Conservation (phyloP, 2,329 filamentous ascomycete genomes). For the Ophiocordyceps unilateralis region DNA sequence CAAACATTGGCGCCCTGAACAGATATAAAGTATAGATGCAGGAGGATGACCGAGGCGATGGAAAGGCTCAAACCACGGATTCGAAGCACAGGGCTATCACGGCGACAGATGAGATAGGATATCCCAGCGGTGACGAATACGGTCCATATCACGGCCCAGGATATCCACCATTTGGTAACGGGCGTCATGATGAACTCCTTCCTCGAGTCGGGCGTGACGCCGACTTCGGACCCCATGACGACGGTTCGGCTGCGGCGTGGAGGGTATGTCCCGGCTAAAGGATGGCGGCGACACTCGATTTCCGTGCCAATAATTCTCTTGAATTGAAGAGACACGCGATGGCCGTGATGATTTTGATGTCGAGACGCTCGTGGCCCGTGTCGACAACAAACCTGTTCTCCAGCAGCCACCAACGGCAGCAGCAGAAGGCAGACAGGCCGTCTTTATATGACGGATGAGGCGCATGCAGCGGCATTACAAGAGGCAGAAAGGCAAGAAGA, state of each 20-base stretch:
- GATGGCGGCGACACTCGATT: too few species aligned
- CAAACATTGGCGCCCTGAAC: slow-evolving; percentile 20
- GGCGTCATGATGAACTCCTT: slow-evolving; percentile 7
- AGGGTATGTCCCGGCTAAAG: too few species aligned
- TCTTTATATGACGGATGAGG: too few species aligned
- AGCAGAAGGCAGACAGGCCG: too few species aligned
- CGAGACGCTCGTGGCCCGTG: too few species aligned
- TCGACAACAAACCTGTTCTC: too few species aligned
- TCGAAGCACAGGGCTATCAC: slow-evolving; percentile 18
- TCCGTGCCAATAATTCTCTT: too few species aligned
- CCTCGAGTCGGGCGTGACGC: slow-evolving; percentile 7
- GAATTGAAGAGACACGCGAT: too few species aligned
- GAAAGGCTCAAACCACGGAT: slow-evolving; percentile 23
- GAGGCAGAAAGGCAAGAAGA: not conserved
- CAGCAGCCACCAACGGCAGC: too few species aligned
- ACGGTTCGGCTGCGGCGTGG: too few species aligned
- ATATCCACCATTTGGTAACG: slow-evolving; percentile 18
- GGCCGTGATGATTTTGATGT: too few species aligned
- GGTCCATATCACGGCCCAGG: slow-evolving; percentile 16
- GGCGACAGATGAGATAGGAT: slow-evolving; percentile 18
- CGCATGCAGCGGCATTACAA: too few species aligned
- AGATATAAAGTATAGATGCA: slow-evolving; percentile 23
- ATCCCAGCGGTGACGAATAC: slow-evolving; percentile 18
- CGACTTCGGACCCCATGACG: slow-evolving; percentile 11
- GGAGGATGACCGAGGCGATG: slow-evolving; percentile 18